Percentiles rank a stretch among this genome's conserved stretches.
phyloP scores from a whole-genome alignment of 768 basidiomycete genomes.

The Multifurca ochricompacta region DNA sequence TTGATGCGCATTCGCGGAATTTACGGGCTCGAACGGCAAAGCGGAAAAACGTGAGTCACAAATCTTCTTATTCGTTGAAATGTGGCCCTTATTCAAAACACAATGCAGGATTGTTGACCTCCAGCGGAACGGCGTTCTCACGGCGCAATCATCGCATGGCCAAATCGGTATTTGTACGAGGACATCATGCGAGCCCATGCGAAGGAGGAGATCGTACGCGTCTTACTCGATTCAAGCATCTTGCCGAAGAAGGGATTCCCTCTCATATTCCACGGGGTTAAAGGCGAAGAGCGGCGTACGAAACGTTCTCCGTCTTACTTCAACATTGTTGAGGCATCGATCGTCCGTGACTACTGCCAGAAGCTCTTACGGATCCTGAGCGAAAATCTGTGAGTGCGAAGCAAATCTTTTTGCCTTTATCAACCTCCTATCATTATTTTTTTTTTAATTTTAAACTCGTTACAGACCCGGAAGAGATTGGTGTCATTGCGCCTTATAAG shows the following conservation, averaged over 20 bases:
- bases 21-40: slow-evolving; percentile 24
- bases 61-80: not conserved
- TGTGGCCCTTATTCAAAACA: not conserved
- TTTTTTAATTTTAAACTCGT: not conserved
- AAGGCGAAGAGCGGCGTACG: slow-evolving; percentile 31
- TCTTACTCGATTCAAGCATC: slow-evolving; percentile 24
- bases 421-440: not conserved
- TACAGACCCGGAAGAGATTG: slow-evolving; percentile 29
- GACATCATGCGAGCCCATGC: slow-evolving; percentile 29
- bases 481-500: slow-evolving; percentile 35
- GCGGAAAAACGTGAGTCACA: slow-evolving; percentile 28
- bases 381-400: slow-evolving; percentile 27
- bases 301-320: slow-evolving; percentile 34
- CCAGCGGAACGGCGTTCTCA: slow-evolving; percentile 20
- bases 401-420: not conserved
- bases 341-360: slow-evolving; percentile 30
- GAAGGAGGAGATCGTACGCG: slow-evolving; percentile 23
- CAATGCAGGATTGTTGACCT: slow-evolving; percentile 21
- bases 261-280: slow-evolving; percentile 30
- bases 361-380: slow-evolving; percentile 24
- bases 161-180: slow-evolving; percentile 41
- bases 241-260: slow-evolving; percentile 27
- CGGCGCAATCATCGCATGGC: slow-evolving; percentile 42
- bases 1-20: slow-evolving; percentile 27
- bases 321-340: slow-evolving; percentile 32